phyloP scores from a whole-genome alignment of 441 rosid genomes.

The Geranium incanum region DNA sequence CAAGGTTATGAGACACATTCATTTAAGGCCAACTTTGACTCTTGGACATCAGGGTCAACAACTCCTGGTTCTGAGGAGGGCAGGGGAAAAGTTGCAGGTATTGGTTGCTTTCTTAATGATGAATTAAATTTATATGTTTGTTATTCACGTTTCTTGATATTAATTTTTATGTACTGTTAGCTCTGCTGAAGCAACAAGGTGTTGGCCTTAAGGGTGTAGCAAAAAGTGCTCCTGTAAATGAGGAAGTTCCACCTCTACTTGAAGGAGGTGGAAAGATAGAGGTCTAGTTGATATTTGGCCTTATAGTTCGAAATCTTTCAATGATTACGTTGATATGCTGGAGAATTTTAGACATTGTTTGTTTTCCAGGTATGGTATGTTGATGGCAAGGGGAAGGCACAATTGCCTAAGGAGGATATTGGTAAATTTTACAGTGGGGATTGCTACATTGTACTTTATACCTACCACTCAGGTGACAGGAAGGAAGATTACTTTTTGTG shows the following conservation, averaged over 20 bases:
- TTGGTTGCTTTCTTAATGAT: slow-evolving; percentile 17
- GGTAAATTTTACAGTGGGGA: slow-evolving; percentile 96
- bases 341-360: slow-evolving; percentile 18
- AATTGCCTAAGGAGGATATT: slow-evolving; percentile 68
- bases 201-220: slow-evolving; percentile 72
- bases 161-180: slow-evolving; percentile 34
- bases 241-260: slow-evolving; percentile 94
- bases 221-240: slow-evolving; percentile 67
- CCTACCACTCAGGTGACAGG: slow-evolving; percentile 88
- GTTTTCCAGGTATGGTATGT: slow-evolving; percentile 74
- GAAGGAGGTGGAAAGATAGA: slow-evolving; percentile 98
- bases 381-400: slow-evolving; percentile 77
- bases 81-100: slow-evolving; percentile 98
- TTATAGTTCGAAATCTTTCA: slow-evolving; percentile 11
- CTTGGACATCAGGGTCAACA: slow-evolving; percentile 90
- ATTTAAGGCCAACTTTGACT: slow-evolving; percentile 86
- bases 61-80: slow-evolving; percentile 86
- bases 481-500: slow-evolving; percentile 88
- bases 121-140: slow-evolving; percentile 14
- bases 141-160: slow-evolving; percentile 24
- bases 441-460: slow-evolving; percentile 85
- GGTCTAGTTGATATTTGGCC: slow-evolving; percentile 38
- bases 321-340: neutral
- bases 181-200: slow-evolving; percentile 98
- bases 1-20: slow-evolving; percentile 93